These are phyloP conservation scores for Pythium graminicola DNA, from an alignment of 352 stramenopile species.

Conservation along the genomic window DNA sequence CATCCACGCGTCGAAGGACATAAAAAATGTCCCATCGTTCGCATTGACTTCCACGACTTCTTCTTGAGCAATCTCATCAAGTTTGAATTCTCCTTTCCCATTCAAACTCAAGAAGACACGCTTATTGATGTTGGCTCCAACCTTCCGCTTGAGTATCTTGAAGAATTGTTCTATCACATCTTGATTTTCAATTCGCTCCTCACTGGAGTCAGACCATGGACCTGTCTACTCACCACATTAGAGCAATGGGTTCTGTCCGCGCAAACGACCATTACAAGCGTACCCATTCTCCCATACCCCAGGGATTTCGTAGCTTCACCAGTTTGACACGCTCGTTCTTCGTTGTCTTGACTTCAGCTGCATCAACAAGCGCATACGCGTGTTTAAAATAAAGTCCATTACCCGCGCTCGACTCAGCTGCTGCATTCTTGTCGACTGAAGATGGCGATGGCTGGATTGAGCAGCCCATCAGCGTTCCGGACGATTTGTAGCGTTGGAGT, in stretches of 20 bases:
- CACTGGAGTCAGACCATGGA: slow-evolving; percentile 75
- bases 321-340: slow-evolving; percentile 50
- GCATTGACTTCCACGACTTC: slow-evolving; percentile 75
- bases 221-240: slow-evolving; percentile 68
- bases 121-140: slow-evolving; percentile 63
- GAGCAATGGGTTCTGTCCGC: too few species aligned
- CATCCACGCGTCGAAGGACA: slow-evolving; percentile 85
- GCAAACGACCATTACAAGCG: too few species aligned
- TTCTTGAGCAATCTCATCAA: slow-evolving; percentile 64
- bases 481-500: slow-evolving; percentile 64
- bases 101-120: slow-evolving; percentile 54
- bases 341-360: slow-evolving; percentile 54
- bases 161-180: slow-evolving; percentile 74
- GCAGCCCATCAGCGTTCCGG: slow-evolving; percentile 87
- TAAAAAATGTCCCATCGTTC: slow-evolving; percentile 91
- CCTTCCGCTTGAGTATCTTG: slow-evolving; percentile 54
- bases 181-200: slow-evolving; percentile 71
- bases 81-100: slow-evolving; percentile 36
- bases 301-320: slow-evolving; percentile 85
- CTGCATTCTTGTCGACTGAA: slow-evolving; percentile 45
- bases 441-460: slow-evolving; percentile 78
- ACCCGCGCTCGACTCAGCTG: slow-evolving; percentile 66
- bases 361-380: slow-evolving; percentile 80
- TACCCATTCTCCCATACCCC: slow-evolving; percentile 90
- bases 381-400: slow-evolving; percentile 86